These are phyloP conservation scores for Mycena maculata DNA, from an alignment of 768 basidiomycete genomes.

Conservation along the genomic window DNA sequence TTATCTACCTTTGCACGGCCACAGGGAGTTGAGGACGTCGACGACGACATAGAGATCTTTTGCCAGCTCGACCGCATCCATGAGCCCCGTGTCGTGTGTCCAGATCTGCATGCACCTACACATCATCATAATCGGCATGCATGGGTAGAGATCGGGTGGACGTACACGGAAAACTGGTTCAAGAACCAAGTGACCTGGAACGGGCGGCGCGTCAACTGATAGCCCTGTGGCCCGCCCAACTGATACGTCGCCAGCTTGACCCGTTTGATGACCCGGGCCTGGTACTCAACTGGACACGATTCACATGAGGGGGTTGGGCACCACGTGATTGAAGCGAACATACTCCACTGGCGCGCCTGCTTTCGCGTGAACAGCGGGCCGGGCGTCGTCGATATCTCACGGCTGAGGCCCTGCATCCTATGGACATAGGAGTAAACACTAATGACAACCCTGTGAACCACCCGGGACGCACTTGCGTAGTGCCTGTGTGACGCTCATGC, in stretches of 20 bases:
- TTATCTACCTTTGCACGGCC: slow-evolving; percentile 26
- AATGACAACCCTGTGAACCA: slow-evolving; percentile 30
- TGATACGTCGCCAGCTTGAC: slow-evolving; percentile 66
- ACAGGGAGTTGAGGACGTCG: slow-evolving; percentile 30
- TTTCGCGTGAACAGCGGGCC: slow-evolving; percentile 73
- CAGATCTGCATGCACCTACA: slow-evolving; percentile 34
- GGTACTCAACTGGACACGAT: slow-evolving; percentile 67
- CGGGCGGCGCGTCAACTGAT: slow-evolving; percentile 73
- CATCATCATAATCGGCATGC: neutral
- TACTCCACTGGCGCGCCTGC: slow-evolving; percentile 85
- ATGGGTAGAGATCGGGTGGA: neutral
- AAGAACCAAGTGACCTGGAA: slow-evolving; percentile 80
- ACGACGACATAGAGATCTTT: slow-evolving; percentile 28
- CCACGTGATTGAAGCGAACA: neutral
- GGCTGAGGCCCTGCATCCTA: slow-evolving; percentile 65
- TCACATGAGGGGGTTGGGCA: slow-evolving; percentile 34
- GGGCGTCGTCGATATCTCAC: slow-evolving; percentile 46
- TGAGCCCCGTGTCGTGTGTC: slow-evolving; percentile 28
- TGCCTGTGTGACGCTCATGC: slow-evolving; percentile 72
- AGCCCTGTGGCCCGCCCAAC: slow-evolving; percentile 60
- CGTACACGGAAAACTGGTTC: slow-evolving; percentile 73
- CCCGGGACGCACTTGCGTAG: slow-evolving; percentile 69
- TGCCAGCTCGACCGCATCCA: slow-evolving; percentile 24
- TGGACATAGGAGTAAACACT: slow-evolving; percentile 19
- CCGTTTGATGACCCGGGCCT: slow-evolving; percentile 72